Conservation (phyloP, 2,329 filamentous ascomycete species). For the Stromatinia cepivora region DNA sequence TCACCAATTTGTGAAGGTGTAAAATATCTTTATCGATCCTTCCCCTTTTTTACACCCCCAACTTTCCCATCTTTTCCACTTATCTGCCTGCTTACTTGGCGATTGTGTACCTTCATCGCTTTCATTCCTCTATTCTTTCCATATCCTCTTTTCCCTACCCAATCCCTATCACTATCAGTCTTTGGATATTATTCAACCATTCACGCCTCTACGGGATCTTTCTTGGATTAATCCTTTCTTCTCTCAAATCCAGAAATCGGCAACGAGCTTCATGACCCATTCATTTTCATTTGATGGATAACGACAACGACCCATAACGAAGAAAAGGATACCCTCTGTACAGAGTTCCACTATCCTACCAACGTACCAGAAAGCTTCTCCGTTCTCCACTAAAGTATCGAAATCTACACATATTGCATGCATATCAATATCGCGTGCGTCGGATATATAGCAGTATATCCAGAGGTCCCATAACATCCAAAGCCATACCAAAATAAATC, state of each 20-base stretch:
- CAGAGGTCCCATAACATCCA: not conserved
- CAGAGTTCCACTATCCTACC: not conserved
- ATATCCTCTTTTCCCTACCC: not conserved
- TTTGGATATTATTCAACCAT: not conserved
- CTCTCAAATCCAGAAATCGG: not conserved
- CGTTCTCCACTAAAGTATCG: conserved; percentile 17
- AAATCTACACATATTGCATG: not conserved
- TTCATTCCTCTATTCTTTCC: not conserved
- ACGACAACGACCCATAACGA: conserved; percentile 17
- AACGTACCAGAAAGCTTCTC: conserved; percentile 7
- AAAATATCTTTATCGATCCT: conserved; percentile 9
- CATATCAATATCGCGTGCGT: conserved; percentile 6
- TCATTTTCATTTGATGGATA: conserved; percentile 4
- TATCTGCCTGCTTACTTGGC: conserved; percentile 9
- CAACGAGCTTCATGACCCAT: not conserved
- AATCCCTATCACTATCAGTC: not conserved
- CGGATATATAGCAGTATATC: not conserved
- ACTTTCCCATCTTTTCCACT: not conserved
- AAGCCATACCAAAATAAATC: conserved; percentile 6
- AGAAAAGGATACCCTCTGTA: too few species aligned
- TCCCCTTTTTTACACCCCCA: conserved; percentile 2
- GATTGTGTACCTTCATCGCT: not conserved
- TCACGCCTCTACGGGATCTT: not conserved
- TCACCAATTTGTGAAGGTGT: not conserved
- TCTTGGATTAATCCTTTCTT: not conserved